A percentile compares a stretch with the other conserved stretches of the same genome.
phyloP scores from a whole-genome alignment of 2,329 filamentous ascomycete species.

The Phaeosphaeria sp. region DNA sequence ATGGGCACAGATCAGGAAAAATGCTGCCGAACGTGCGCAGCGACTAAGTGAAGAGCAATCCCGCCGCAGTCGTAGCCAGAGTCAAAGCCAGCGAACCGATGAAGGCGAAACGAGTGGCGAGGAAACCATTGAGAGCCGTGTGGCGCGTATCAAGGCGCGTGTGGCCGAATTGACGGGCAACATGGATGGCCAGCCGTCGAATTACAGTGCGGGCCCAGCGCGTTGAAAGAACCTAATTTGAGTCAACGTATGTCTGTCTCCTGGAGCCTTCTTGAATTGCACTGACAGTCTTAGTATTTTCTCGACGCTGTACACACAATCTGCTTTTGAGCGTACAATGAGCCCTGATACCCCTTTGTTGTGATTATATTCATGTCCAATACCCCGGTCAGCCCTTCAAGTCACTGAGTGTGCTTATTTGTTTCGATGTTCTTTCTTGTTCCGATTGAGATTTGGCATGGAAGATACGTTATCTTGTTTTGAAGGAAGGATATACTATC shows the following conservation, averaged over 20 bases:
- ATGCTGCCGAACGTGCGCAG: slow-evolving; percentile 81
- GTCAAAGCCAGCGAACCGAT: slow-evolving; percentile 67
- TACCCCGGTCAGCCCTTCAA: slow-evolving; percentile 27
- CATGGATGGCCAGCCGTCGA: slow-evolving; percentile 34
- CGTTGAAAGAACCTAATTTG: slow-evolving; percentile 23
- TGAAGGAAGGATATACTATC: slow-evolving; percentile 6
- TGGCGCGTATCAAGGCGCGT: slow-evolving; percentile 95
- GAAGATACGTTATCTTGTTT: slow-evolving; percentile 13
- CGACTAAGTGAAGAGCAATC: slow-evolving; percentile 70
- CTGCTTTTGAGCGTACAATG: slow-evolving; percentile 27
- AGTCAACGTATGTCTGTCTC: slow-evolving; percentile 17
- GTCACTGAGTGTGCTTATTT: slow-evolving; percentile 7
- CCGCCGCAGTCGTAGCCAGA: slow-evolving; percentile 62
- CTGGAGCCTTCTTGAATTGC: not conserved
- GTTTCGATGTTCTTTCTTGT: slow-evolving; percentile 10
- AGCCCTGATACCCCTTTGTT: slow-evolving; percentile 42
- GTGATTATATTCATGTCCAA: slow-evolving; percentile 29
- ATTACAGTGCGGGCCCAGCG: slow-evolving; percentile 10
- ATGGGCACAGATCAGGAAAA: slow-evolving; percentile 96
- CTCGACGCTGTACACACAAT: slow-evolving; percentile 15
- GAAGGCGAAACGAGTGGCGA: slow-evolving; percentile 94
- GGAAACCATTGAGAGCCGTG: slow-evolving; percentile 95
- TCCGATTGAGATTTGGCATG: slow-evolving; percentile 10
- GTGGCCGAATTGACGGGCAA: slow-evolving; percentile 88
- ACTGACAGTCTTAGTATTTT: slow-evolving; percentile 12